Conservation (phyloP, 352 stramenopile species). For the Elongisporangium prolatum region DNA sequence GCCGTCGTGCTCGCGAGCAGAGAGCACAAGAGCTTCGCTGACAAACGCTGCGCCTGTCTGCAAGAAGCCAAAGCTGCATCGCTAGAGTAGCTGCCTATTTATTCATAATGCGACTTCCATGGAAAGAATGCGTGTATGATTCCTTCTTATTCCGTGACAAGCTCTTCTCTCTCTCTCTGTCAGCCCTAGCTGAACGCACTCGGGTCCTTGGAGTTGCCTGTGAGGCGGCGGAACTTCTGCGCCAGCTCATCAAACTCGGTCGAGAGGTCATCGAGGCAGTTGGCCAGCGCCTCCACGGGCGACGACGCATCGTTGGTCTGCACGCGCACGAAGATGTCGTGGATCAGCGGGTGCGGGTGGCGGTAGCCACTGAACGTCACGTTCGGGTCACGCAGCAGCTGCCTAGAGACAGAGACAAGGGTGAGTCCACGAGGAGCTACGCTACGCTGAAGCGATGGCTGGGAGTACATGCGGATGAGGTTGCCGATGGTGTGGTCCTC, state of each 20-base stretch:
- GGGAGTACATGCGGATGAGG: conserved; percentile 94
- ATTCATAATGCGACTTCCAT: neutral
- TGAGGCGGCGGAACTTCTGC: conserved; percentile 78
- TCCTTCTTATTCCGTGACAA: neutral
- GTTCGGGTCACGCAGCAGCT: conserved; percentile 85
- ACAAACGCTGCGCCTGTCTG: neutral
- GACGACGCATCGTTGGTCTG: conserved; percentile 86
- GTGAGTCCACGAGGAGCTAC: conserved; percentile 1
- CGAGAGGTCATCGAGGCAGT: conserved; percentile 81
- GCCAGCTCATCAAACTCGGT: conserved; percentile 86
- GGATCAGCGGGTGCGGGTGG: conserved; percentile 95
- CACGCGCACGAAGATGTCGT: conserved; percentile 95
- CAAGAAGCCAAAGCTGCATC: neutral
- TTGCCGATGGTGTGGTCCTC: conserved; percentile 99
- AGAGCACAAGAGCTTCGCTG: neutral
- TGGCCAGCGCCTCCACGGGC: conserved; percentile 74
- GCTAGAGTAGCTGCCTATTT: neutral
- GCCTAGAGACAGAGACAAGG: conserved; percentile 23
- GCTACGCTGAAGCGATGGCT: neutral
- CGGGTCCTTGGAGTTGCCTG: conserved; percentile 80
- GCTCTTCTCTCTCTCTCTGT: too few species aligned
- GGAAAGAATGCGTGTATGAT: neutral
- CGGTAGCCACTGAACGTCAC: conserved; percentile 94
- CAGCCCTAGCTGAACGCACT: conserved; percentile 68
- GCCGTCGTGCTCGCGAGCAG: neutral